Conservation (phyloP, 257 asterid genomes). For the Plantago elongata region DNA sequence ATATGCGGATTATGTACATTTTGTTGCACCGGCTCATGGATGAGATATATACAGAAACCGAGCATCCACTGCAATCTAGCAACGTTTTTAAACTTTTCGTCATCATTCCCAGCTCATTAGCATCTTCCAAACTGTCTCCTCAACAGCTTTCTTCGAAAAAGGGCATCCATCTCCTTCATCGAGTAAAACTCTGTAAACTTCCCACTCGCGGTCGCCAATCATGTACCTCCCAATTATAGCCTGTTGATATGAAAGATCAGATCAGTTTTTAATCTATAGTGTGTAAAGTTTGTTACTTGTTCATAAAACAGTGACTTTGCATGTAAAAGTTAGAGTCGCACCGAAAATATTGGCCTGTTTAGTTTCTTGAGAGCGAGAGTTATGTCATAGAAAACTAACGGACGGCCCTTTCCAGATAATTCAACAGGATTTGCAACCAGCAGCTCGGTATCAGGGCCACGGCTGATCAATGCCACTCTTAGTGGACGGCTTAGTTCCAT, state of each 20-base stretch:
- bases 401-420: conserved; percentile 85
- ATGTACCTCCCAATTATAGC: conserved; percentile 69
- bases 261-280: background rate
- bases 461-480: conserved; percentile 61
- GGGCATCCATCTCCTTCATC: conserved; percentile 66
- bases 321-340: conserved; percentile 21
- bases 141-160: conserved; percentile 45
- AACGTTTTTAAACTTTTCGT: background rate
- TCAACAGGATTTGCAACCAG: conserved; percentile 84
- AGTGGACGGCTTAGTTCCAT: conserved; percentile 81
- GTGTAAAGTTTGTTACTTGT: background rate
- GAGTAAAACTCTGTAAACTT: conserved; percentile 69
- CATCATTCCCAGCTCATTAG: conserved; percentile 69
- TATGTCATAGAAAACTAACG: conserved; percentile 75
- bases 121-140: conserved; percentile 83
- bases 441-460: conserved; percentile 87
- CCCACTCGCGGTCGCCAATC: conserved; percentile 85
- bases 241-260: conserved; percentile 31
- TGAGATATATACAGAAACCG: background rate
- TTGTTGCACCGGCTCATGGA: conserved; percentile 1
- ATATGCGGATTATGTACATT: conserved; percentile 4
- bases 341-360: conserved; percentile 66
- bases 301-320: background rate
- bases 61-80: background rate
- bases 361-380: conserved; percentile 85